Base-by-base conservation (phyloP, 2,329 filamentous ascomycete species). In the Beauveria varroae region DNA sequence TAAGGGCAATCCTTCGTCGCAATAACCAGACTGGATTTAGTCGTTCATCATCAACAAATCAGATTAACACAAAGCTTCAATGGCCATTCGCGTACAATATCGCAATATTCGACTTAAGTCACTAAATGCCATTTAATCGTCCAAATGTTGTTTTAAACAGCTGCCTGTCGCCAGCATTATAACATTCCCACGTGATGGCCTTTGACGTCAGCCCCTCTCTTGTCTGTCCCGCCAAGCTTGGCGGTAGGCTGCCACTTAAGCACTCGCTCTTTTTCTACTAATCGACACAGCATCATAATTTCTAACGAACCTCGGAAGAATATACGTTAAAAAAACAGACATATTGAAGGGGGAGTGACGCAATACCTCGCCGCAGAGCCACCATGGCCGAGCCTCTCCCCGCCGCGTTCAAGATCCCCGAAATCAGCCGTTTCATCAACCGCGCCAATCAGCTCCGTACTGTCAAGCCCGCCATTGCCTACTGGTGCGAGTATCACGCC, bases 401-500 rank as follows among this genome's bases (percentile, higher is more conserved):
- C 41, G 57, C 70, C 28, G 67, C 73, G 34, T 81, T 99, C 69
- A 92, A 89, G 77, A 79, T 87, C 61, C 87, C 90, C 63, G 92
- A 96, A 72, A 86, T 96, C 70, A 86, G 86, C 66, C 90, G 91
- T 63, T 97, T 96, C 74, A 87, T 93, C 64, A 83, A 87, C 60
- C 86, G 93, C 69, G 93, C 91, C 40, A 83, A 85, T 41, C 93
- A 99, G 78, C 84, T 99, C 54, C 89, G 93, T 72, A 83, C 83
- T 63, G 85, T 87, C 70, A 95, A 93, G 75, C 95, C 95, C 9
- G 90, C 95, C 63, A 84, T 98, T 67, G 83, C 93, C 65, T 99
- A 98, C 75, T 98, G 93, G 92, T 95, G 93, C 73, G 88, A 96
- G 70, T 96, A 95, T 74, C 95, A 91, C 81, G 90, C 95, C 28